phyloP scores from a whole-genome alignment of 2,329 filamentous ascomycete species.

The Lachnellula occidentalis region DNA sequence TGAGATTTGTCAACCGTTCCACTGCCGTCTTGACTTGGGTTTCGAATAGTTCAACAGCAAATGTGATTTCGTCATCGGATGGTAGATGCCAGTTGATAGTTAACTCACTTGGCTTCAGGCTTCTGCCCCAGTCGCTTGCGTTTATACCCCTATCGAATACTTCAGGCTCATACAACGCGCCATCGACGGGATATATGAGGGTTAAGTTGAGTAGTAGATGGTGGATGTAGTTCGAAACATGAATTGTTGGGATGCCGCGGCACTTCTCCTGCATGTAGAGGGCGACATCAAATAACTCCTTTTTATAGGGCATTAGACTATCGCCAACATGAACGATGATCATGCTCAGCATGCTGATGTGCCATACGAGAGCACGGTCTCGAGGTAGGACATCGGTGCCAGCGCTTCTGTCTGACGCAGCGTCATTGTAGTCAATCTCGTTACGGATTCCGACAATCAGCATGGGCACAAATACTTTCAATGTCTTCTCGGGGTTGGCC shows the following conservation, averaged over 20 bases:
- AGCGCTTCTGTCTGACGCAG: slow-evolving; percentile 88
- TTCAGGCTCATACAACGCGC: slow-evolving; percentile 77
- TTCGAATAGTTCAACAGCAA: slow-evolving; percentile 84
- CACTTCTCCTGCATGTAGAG: slow-evolving; percentile 96
- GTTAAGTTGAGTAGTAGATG: slow-evolving; percentile 92
- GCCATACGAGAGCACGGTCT: slow-evolving; percentile 91
- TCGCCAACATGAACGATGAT: slow-evolving; percentile 92
- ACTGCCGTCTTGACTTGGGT: slow-evolving; percentile 75
- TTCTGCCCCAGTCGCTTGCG: slow-evolving; percentile 77
- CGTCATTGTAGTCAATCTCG: slow-evolving; percentile 95
- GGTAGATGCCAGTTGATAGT: slow-evolving; percentile 91
- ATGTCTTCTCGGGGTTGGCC: slow-evolving; percentile 86
- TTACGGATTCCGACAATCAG: slow-evolving; percentile 87
- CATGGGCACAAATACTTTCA: slow-evolving; percentile 87
- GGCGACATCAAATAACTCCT: slow-evolving; percentile 85
- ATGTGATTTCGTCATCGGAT: slow-evolving; percentile 70
- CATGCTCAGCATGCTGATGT: slow-evolving; percentile 96
- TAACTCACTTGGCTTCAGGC: slow-evolving; percentile 67
- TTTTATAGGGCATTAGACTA: slow-evolving; percentile 81
- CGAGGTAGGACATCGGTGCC: slow-evolving; percentile 89
- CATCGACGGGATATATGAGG: slow-evolving; percentile 88
- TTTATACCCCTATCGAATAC: slow-evolving; percentile 66
- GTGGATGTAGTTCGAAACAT: slow-evolving; percentile 96
- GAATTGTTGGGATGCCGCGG: slow-evolving; percentile 86
- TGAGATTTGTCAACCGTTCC: slow-evolving; percentile 70